These are phyloP conservation scores for Gracilaria vermiculophylla DNA, from an alignment of 23 red algal genomes.

Conservation along the genomic window DNA sequence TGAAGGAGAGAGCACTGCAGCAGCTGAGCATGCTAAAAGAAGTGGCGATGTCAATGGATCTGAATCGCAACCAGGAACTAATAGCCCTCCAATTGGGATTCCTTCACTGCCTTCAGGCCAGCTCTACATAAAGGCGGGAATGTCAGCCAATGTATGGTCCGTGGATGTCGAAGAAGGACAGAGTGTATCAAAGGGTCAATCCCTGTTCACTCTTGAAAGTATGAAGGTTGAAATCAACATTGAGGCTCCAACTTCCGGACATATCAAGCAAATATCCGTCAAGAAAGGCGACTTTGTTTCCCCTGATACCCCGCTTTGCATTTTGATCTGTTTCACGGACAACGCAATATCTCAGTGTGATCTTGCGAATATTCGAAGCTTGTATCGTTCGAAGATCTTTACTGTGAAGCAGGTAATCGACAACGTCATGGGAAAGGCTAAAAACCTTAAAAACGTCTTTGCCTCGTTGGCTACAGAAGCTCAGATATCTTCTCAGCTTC, in stretches of 20 bases:
- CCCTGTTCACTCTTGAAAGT: conserved; percentile 64
- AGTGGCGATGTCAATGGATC: not conserved
- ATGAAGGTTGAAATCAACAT: conserved; percentile 80
- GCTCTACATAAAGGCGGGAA: conserved; percentile 22
- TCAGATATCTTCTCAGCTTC: not conserved
- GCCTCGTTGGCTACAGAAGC: not conserved
- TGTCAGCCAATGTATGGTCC: conserved; percentile 71
- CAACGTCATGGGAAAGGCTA: not conserved
- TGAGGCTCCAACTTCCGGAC: conserved; percentile 48
- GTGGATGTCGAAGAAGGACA: conserved; percentile 42
- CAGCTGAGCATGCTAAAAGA: conserved; percentile 47
- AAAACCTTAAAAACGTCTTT: conserved; percentile 33
- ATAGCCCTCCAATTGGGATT: not conserved
- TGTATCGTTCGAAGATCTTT: conserved; percentile 28
- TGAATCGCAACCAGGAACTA: not conserved
- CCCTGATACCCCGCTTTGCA: conserved; percentile 31
- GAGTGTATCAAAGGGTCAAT: conserved; percentile 33
- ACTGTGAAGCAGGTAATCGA: conserved; percentile 23
- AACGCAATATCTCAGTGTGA: not conserved
- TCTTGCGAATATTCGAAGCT: not conserved
- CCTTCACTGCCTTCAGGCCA: not conserved
- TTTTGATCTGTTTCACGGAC: conserved; percentile 11
- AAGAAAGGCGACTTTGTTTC: conserved; percentile 44
- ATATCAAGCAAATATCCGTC: conserved; percentile 13
- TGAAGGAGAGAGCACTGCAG: conserved; percentile 65